Percentiles rank a stretch among this genome's conserved stretches.
Evolutionary conservation across 2,329 filamentous ascomycete genomes (phyloP).

Genomic region (Pleomassaria siparia): DNA sequence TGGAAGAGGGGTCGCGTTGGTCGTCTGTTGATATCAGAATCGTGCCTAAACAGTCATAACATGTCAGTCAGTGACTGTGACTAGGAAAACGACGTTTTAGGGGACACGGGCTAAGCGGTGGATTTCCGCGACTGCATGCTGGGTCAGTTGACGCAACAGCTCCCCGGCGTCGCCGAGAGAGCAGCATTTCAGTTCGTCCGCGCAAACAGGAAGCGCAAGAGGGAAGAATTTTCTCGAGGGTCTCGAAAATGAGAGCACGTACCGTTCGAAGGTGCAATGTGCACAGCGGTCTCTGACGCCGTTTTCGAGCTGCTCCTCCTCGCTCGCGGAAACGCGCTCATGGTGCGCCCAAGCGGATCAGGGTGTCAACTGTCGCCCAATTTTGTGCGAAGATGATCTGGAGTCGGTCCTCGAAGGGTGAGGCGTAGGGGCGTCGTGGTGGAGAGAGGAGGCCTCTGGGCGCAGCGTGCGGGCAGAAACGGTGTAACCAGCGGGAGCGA

Average conservation of each 20-base stretch:
- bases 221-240: not conserved
- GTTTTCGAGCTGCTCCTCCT: conserved; percentile 41
- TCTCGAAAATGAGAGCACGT: conserved; percentile 13
- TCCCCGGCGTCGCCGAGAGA: conserved; percentile 12
- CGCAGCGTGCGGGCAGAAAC: conserved; percentile 33
- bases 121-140: conserved; percentile 13
- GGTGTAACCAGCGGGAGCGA: conserved; percentile 19
- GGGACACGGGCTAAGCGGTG: conserved; percentile 7
- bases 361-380: conserved; percentile 30
- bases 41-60: conserved; percentile 12
- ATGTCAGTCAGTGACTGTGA: conserved; percentile 10
- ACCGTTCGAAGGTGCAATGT: conserved; percentile 23
- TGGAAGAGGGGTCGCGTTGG: conserved; percentile 39
- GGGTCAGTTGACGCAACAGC: conserved; percentile 23
- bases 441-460: conserved; percentile 15
- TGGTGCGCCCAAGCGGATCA: conserved; percentile 40
- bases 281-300: conserved; percentile 26
- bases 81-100: not conserved
- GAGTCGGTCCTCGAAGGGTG: conserved; percentile 10
- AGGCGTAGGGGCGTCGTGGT: conserved; percentile 18
- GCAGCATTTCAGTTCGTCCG: conserved; percentile 1
- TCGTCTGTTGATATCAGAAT: conserved; percentile 16
- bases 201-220: not conserved
- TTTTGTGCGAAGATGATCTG: conserved; percentile 12
- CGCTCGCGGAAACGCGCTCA: conserved; percentile 42